Evolutionary conservation across 352 stramenopile species (phyloP).

Genomic region (Phytophthora macrochlamydospora): DNA sequence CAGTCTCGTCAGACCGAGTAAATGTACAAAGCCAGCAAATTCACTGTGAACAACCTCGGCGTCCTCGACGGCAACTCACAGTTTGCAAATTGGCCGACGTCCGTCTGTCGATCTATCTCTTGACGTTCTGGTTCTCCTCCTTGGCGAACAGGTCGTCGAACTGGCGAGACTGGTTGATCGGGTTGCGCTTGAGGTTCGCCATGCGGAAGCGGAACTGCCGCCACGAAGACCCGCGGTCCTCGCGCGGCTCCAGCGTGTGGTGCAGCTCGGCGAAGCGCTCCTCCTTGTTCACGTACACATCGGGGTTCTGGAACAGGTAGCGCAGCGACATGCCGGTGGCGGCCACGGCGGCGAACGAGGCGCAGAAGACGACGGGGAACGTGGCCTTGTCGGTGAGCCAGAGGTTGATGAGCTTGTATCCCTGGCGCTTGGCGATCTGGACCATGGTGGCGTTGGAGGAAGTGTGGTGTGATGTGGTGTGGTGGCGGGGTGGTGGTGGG

Average conservation of each 20-base stretch:
- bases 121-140: conserved; percentile 57
- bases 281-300: conserved; percentile 75
- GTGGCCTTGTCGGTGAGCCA: conserved; percentile 66
- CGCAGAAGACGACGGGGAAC: conserved; percentile 66
- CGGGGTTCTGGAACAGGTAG: conserved; percentile 60
- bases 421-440: conserved; percentile 24
- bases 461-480: background rate
- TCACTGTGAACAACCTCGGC: background rate
- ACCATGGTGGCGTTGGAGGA: conserved; percentile 13
- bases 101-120: conserved; percentile 37
- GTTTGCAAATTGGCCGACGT: background rate
- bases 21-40: too few species aligned
- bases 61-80: background rate
- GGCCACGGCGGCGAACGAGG: conserved; percentile 33
- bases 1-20: too few species aligned
- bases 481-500: background rate
- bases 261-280: conserved; percentile 48
- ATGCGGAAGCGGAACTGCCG: conserved; percentile 71
- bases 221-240: conserved; percentile 47
- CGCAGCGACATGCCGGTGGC: conserved; percentile 42
- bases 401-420: conserved; percentile 50
- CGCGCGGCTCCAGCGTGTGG: conserved; percentile 42
- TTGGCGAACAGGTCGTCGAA: conserved; percentile 65
- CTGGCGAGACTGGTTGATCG: conserved; percentile 76
- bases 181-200: conserved; percentile 68